Percentiles rank a stretch among this genome's conserved stretches.
phyloP scores from a whole-genome alignment of 805 yeast species.

The Saturnispora mendoncae region DNA sequence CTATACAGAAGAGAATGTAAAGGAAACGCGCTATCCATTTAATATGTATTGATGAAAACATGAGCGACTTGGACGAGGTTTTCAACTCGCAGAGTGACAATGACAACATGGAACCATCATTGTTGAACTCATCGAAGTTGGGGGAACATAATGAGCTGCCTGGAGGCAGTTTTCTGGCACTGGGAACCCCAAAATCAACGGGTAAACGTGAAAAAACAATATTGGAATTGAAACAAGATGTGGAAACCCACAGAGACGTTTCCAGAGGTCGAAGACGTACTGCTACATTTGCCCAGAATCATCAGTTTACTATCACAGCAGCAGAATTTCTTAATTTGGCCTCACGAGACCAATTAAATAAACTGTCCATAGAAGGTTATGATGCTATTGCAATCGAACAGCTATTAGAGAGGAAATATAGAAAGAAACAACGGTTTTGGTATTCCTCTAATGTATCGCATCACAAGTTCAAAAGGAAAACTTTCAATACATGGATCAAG shows the following conservation, averaged over 20 bases:
- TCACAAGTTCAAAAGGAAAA: constrained; percentile 26
- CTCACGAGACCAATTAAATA: constrained; percentile 21
- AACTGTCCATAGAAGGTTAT: constrained; percentile 14
- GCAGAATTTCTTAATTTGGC: constrained; percentile 27
- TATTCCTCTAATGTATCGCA: constrained; percentile 16
- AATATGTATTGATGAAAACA: neutral
- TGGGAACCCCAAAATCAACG: too few species aligned
- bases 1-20: neutral
- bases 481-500: constrained; percentile 17
- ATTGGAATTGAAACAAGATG: too few species aligned
- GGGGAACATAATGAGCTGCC: neutral
- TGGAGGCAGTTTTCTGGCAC: too few species aligned
- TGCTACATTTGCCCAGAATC: constrained; percentile 26
- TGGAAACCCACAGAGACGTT: too few species aligned
- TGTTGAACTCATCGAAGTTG: neutral
- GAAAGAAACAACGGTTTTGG: constrained; percentile 21
- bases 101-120: neutral
- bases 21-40: neutral
- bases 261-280: constrained; percentile 19
- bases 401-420: constrained; percentile 25
- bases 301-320: constrained; percentile 29
- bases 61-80: constrained; percentile 6
- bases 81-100: constrained; percentile 7
- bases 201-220: too few species aligned
- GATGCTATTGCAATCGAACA: constrained; percentile 23